A percentile compares a stretch with the other conserved stretches of the same genome.
These are phyloP conservation scores for Pseudopyrenochaeta lycopersici DNA, from an alignment of 2,329 filamentous ascomycete species.

Conservation along the genomic window DNA sequence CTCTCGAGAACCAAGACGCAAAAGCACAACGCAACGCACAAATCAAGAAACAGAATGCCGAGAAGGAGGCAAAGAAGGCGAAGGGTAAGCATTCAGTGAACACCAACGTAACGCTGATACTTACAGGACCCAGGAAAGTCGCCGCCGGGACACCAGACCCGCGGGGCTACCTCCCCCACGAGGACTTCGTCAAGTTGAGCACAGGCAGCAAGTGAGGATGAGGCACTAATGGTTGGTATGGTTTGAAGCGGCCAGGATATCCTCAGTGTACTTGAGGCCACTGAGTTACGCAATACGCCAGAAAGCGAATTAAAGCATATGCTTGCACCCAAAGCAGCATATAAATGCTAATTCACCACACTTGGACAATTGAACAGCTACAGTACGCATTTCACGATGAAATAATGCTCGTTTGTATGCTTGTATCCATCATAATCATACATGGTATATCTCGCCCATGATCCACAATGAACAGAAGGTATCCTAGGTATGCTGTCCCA, in stretches of 20 bases:
- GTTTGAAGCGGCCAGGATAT: too few species aligned
- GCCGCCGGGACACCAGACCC: constrained; percentile 30
- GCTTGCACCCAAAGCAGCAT: too few species aligned
- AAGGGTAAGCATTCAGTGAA: constrained; percentile 1
- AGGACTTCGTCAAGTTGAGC: constrained; percentile 34
- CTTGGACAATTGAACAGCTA: too few species aligned
- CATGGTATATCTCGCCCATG: neutral
- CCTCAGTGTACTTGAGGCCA: too few species aligned
- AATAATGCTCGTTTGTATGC: neutral
- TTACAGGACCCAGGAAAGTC: constrained; percentile 13
- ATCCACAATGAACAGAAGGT: neutral
- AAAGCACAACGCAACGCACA: constrained; percentile 23
- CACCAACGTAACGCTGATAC: neutral
- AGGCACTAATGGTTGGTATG: too few species aligned
- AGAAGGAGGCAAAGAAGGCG: constrained; percentile 1
- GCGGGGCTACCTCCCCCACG: constrained; percentile 28
- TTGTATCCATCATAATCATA: neutral
- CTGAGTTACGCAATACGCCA: too few species aligned
- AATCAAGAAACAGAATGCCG: constrained; percentile 21
- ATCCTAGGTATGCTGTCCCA: constrained; percentile 6
- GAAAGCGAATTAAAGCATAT: too few species aligned
- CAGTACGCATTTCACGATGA: too few species aligned
- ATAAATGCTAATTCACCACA: too few species aligned
- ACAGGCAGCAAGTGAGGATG: too few species aligned
- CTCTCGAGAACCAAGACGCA: constrained; percentile 21